Evolutionary conservation across 495 filamentous ascomycete species (phyloP).

Genomic region (Aspergillus affinis): DNA sequence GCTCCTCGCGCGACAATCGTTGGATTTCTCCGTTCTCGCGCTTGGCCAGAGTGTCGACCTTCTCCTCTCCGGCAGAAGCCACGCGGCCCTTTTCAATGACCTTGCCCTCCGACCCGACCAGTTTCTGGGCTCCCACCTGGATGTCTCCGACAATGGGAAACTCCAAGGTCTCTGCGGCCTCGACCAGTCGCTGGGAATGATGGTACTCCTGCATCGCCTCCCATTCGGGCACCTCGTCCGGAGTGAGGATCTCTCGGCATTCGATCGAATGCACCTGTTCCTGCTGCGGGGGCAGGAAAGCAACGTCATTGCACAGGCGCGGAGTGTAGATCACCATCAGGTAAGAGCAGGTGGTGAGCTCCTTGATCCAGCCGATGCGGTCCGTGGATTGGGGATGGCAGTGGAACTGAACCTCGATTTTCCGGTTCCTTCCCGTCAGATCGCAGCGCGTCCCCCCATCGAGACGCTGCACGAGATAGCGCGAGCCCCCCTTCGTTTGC

Average conservation of each 20-base stretch:
- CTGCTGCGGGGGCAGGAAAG: constrained; percentile 84
- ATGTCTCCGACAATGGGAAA: constrained; percentile 57
- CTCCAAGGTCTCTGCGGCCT: constrained; percentile 28
- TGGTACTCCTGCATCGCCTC: constrained; percentile 50
- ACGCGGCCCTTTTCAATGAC: constrained; percentile 54
- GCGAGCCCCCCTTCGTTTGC: constrained; percentile 76
- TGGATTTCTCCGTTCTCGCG: constrained; percentile 56
- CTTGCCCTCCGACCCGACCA: constrained; percentile 57
- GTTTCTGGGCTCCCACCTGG: constrained; percentile 55
- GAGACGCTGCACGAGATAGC: constrained; percentile 89
- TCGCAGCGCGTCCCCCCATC: constrained; percentile 88
- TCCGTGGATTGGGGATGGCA: constrained; percentile 81
- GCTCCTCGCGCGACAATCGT: constrained; percentile 55
- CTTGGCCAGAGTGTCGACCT: constrained; percentile 54
- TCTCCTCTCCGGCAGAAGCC: constrained; percentile 38
- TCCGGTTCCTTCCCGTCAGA: constrained; percentile 78
- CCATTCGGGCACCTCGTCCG: constrained; percentile 60
- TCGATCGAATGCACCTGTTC: constrained; percentile 74
- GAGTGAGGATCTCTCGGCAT: constrained; percentile 67
- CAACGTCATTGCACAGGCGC: constrained; percentile 86
- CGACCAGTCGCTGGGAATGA: constrained; percentile 35
- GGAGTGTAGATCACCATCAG: constrained; percentile 94
- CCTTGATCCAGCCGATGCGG: constrained; percentile 92
- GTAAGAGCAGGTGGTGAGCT: constrained; percentile 89
- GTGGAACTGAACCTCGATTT: constrained; percentile 91